Evolutionary conservation across 345 rosid genomes (phyloP), one percentile per base, ranked within the genome.

Genomic region (Eucalyptus urophylla): DNA sequence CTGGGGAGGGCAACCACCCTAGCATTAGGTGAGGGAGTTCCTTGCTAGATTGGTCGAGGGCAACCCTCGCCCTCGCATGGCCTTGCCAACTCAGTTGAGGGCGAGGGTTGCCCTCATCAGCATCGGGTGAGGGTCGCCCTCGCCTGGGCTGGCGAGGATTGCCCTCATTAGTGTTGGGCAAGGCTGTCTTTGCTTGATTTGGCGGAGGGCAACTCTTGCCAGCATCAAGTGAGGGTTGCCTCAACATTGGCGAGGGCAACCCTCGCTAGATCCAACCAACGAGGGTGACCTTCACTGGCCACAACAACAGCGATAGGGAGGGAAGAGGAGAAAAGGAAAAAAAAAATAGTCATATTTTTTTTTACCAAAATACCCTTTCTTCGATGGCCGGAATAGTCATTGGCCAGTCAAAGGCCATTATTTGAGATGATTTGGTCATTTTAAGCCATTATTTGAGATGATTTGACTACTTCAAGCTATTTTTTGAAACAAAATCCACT

Each of bases 241-340:
- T 53, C 5, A 21, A 19, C 58, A 53, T 2, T 0, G 0, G 11
- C 1, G 25, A 53, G 58, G 25, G 11, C 25, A 53, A 53, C 25
- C 58, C 58, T 53, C 11, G 11, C 5, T 19, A 53, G 11, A 53
- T 53, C 58, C 1, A 8, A 0, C 58, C 1, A 8, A 0, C 2
- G 25, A 19, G 5, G 24, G 58, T 1, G 2, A 53, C 58, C 10
- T 53, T 2, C 0, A 0, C 5, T 0, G 0, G 5, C 11, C 58
- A 53, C 5, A 0, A 21, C 11, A 5, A 0, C 0, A 0, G 2
- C 0, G 11, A 0, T 0, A 19, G 0, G 58, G 25, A 21, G 25
- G 58, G 25, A 53, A 53, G 58, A 53, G 2, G 58, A 53, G 21
- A 53, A 53, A 53, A 1, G 5, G 2, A 19, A 53, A 53, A 14